Conservation (phyloP, 192 early-diverging fungal species). For the Entomortierella beljakovae region DNA sequence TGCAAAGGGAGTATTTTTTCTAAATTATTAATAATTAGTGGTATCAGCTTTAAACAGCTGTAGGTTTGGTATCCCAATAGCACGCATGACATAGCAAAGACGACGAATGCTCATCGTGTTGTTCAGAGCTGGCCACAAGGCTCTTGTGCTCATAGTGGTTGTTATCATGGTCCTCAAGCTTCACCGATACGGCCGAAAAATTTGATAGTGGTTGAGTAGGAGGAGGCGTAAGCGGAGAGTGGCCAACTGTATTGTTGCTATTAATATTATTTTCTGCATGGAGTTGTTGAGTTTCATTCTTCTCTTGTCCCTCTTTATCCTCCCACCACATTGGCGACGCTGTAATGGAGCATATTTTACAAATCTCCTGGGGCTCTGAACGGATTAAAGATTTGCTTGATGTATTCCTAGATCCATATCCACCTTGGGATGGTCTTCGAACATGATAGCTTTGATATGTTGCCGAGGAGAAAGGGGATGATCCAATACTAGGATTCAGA, state of each 20-base stretch:
- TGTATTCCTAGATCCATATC: slow-evolving; percentile 17
- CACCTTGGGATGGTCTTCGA: slow-evolving; percentile 17
- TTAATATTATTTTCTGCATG: neutral
- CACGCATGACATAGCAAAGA: slow-evolving; percentile 36
- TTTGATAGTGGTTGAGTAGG: slow-evolving; percentile 6
- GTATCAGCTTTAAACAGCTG: neutral
- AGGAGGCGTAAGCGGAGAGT: slow-evolving; percentile 1
- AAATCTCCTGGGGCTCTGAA: slow-evolving; percentile 15
- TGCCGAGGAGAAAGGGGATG: slow-evolving; percentile 2
- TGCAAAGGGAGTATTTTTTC: too few relatives aligned
- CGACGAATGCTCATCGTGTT: neutral
- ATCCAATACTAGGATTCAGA: slow-evolving; percentile 31
- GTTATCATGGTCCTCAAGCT: slow-evolving; percentile 19
- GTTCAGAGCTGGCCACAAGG: neutral
- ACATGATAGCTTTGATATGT: neutral
- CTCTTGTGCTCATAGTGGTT: neutral
- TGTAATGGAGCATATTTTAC: slow-evolving; percentile 29
- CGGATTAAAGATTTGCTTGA: slow-evolving; percentile 3
- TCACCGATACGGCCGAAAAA: neutral
- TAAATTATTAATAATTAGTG: too few relatives aligned
- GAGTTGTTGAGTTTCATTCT: neutral
- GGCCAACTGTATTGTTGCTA: neutral
- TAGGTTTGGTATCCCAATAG: slow-evolving; percentile 21
- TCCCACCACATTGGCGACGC: slow-evolving; percentile 64
- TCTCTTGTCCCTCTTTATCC: neutral